Evolutionary conservation across 768 basidiomycete species (phyloP).

Genomic region (Guyanaporus albipodus): DNA sequence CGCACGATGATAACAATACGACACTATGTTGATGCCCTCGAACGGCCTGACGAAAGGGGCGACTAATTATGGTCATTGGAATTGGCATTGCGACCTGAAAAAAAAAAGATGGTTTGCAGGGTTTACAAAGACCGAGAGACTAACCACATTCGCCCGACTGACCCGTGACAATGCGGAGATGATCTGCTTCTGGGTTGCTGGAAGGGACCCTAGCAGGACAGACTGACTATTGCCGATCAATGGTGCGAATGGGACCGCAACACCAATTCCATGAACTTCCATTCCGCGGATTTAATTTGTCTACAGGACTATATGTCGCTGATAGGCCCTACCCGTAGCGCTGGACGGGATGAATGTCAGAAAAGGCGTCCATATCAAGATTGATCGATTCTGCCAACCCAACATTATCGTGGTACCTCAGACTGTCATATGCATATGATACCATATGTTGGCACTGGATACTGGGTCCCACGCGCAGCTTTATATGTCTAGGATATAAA

Average conservation of each 20-base stretch:
- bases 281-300: constrained; percentile 15
- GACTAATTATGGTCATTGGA: neutral
- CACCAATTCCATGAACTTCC: constrained; percentile 17
- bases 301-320: neutral
- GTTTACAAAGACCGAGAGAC: constrained; percentile 2
- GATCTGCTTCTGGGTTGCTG: constrained; percentile 9
- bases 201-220: constrained; percentile 9
- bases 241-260: constrained; percentile 12
- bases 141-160: constrained; percentile 8
- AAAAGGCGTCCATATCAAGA: constrained; percentile 7
- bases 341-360: neutral
- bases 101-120: neutral
- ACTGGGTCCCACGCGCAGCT: neutral
- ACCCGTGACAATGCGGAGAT: constrained; percentile 20
- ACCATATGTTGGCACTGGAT: neutral
- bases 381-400: constrained; percentile 5
- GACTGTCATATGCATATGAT: neutral
- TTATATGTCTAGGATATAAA: neutral
- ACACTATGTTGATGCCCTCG: neutral
- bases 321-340: neutral
- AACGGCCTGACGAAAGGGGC: neutral
- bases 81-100: neutral
- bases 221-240: constrained; percentile 2
- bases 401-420: neutral
- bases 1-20: neutral